Percentiles rank a stretch among this genome's conserved stretches.
Conservation (phyloP, 495 filamentous ascomycete species). For the Xylona heveae region DNA sequence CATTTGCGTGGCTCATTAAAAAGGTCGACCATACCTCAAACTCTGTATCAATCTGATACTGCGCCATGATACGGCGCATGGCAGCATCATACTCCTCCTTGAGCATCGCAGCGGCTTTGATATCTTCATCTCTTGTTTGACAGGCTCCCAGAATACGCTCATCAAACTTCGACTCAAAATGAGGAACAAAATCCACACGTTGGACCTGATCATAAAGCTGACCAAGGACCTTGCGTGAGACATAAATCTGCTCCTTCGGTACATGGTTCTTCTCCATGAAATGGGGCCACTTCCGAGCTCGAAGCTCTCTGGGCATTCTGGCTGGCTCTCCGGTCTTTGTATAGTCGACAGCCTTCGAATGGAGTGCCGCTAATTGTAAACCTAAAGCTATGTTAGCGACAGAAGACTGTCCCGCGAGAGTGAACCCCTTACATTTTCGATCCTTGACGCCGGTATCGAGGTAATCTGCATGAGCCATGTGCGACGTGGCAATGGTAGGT, state of each 20-base stretch:
- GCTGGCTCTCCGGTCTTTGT: slow-evolving; percentile 73
- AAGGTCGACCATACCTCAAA: slow-evolving; percentile 85
- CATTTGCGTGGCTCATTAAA: slow-evolving; percentile 44
- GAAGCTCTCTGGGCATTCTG: slow-evolving; percentile 35
- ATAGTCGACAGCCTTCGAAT: slow-evolving; percentile 86
- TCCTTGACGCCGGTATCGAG: slow-evolving; percentile 40
- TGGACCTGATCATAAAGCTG: slow-evolving; percentile 59
- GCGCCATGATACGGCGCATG: slow-evolving; percentile 62
- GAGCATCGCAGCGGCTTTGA: slow-evolving; percentile 36
- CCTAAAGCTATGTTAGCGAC: slow-evolving; percentile 11
- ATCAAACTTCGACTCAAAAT: slow-evolving; percentile 53
- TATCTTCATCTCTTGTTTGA: slow-evolving; percentile 23
- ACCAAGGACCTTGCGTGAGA: slow-evolving; percentile 54
- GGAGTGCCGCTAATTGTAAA: slow-evolving; percentile 51
- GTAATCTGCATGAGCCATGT: slow-evolving; percentile 57
- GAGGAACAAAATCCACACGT: slow-evolving; percentile 46
- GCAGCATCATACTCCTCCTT: slow-evolving; percentile 62
- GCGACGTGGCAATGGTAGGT: slow-evolving; percentile 58
- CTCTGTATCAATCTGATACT: slow-evolving; percentile 69
- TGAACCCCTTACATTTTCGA: slow-evolving; percentile 31
- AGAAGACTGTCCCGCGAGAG: not conserved
- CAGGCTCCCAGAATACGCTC: slow-evolving; percentile 48
- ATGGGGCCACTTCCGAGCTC: slow-evolving; percentile 51
- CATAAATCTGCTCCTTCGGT: slow-evolving; percentile 30
- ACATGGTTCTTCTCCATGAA: slow-evolving; percentile 63